These are phyloP conservation scores for Penicillium janthinellum DNA, from an alignment of 2,329 filamentous ascomycete genomes.

Conservation along the genomic window DNA sequence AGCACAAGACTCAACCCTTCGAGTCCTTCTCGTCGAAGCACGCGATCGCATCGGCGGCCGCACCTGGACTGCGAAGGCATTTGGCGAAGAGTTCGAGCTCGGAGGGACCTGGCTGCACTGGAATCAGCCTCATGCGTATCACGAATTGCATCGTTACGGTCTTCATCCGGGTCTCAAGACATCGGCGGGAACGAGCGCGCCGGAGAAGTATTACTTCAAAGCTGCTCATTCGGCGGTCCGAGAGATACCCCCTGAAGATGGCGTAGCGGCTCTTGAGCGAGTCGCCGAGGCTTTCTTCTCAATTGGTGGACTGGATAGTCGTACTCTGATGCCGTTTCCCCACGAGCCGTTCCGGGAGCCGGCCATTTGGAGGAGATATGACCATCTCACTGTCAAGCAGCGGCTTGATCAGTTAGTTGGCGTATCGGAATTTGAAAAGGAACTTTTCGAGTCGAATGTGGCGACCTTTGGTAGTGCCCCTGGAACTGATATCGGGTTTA, in stretches of 20 bases:
- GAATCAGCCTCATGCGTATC: slow-evolving; percentile 34
- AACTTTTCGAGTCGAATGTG: background rate
- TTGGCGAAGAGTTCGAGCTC: slow-evolving; percentile 44
- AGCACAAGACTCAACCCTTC: background rate
- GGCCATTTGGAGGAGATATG: background rate
- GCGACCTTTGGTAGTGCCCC: background rate
- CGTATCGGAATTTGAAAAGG: background rate
- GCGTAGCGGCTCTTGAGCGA: background rate
- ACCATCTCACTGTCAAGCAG: background rate
- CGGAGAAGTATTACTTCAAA: slow-evolving; percentile 4
- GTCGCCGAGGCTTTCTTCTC: background rate
- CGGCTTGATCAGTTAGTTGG: background rate
- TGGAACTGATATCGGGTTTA: background rate
- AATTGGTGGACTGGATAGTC: background rate
- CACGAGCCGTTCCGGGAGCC: background rate
- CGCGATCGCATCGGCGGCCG: slow-evolving; percentile 48
- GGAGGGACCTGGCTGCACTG: slow-evolving; percentile 48
- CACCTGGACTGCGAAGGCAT: slow-evolving; percentile 42
- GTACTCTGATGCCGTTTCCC: background rate
- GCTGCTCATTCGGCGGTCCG: background rate
- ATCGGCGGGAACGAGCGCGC: slow-evolving; percentile 16
- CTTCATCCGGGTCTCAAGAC: slow-evolving; percentile 21
- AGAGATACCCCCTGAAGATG: background rate
- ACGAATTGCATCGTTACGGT: slow-evolving; percentile 32
- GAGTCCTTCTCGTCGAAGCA: slow-evolving; percentile 17